Base-by-base conservation (phyloP, 176 grass and related monocot genomes). In the Elymus sibiricus region DNA sequence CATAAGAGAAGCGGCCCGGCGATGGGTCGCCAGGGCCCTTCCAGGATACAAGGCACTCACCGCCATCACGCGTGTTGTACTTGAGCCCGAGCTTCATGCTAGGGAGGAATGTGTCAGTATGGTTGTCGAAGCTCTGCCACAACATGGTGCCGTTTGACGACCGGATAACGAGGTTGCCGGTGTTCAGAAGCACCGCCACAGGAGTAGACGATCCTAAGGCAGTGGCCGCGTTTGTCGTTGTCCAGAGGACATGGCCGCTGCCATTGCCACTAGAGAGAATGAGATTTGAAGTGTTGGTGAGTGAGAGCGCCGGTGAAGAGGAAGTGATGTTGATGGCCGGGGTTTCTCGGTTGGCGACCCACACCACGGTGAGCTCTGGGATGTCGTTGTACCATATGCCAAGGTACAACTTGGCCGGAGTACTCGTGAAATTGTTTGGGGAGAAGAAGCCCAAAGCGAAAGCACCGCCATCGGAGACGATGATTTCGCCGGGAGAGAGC, bases 81-180 rank as follows among this genome's bases (percentile, higher is more conserved):
- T 9, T 70, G 9, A 34, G 0, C 16, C 65, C 5, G 0, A 92
- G 1, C 66, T 80, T 87, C 84, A 84, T 83, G 7, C 67, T 68
- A 2, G 85, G 89, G 13, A 90, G 32, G 11, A 21, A 15, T 0
- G 84, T 79, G 76, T 87, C 80, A 0, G 67, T 37, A 0, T 32
- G 34, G 65, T 83, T 14, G 11, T 85, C 72, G 59, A 88, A 91
- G 38, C 82, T 91, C 71, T 88, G 79, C 90, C 90, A 92, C 19
- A 86, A 1, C 0, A 9, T 31, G 7, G 17, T 59, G 29, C 66
- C 83, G 1, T 58, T 62, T 5, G 67, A 7, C 0, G 53, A 43
- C 44, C 76, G 87, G 14, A 92, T 24, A 4, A 87, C 21, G 11
- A 92, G 84, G 73, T 89, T 87, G 10, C 90, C 90, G 0, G n/a